Evolutionary conservation across 371 early-diverging fungal genomes (phyloP).

Genomic region (Syncephalastrum sp.): DNA sequence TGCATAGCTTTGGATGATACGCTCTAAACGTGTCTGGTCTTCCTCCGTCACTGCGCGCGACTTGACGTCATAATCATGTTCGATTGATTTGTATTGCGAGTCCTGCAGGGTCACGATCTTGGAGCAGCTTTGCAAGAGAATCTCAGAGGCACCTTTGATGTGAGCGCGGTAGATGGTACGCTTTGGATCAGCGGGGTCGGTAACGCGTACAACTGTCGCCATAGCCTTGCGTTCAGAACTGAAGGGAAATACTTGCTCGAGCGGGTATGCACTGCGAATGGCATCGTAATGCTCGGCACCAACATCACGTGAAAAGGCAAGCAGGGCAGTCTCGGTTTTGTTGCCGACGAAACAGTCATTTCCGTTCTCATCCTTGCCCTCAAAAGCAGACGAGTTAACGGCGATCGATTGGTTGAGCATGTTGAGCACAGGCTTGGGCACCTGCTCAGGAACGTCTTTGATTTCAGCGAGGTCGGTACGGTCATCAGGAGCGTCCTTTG

Average conservation of each 20-base stretch:
- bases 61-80: conserved; percentile 43
- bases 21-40: conserved; percentile 43
- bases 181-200: conserved; percentile 20
- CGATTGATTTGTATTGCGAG: conserved; percentile 16
- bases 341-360: conserved; percentile 65
- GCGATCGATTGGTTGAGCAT: conserved; percentile 67
- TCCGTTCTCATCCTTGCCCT: conserved; percentile 63
- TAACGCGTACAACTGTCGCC: conserved; percentile 71
- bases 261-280: conserved; percentile 46
- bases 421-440: conserved; percentile 44
- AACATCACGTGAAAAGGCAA: conserved; percentile 59
- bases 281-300: conserved; percentile 48
- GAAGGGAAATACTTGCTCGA: conserved; percentile 77
- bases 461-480: conserved; percentile 42
- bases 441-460: conserved; percentile 16
- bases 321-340: conserved; percentile 89
- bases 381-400: conserved; percentile 84
- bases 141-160: conserved; percentile 90
- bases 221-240: conserved; percentile 85
- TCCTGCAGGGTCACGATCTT: conserved; percentile 34
- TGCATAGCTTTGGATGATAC: conserved; percentile 61
- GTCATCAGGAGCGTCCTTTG: conserved; percentile 35
- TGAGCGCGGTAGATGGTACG: conserved; percentile 59
- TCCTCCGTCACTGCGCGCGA: conserved; percentile 48
- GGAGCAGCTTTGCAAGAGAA: conserved; percentile 56